These are phyloP conservation scores for Umbilicaria muhlenbergii DNA, from an alignment of 495 filamentous ascomycete species.

Conservation along the genomic window DNA sequence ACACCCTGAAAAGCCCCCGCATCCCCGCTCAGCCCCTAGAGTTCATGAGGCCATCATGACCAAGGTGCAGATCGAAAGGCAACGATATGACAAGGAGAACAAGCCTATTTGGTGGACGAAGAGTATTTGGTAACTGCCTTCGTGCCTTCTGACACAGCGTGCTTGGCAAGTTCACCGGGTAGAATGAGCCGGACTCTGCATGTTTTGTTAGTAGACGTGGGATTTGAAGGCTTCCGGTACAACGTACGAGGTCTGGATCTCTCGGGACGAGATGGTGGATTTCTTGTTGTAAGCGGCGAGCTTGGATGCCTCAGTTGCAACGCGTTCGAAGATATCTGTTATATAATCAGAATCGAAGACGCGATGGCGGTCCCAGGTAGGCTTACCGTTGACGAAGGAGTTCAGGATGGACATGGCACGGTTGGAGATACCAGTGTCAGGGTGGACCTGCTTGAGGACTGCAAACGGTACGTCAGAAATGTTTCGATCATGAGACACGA, in stretches of 20 bases:
- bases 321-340: conserved; percentile 98
- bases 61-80: conserved; percentile 34
- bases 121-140: conserved; percentile 99
- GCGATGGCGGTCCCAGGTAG: conserved; percentile 1
- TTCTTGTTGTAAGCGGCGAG: conserved; percentile 99
- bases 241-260: conserved; percentile 92
- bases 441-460: conserved; percentile 99
- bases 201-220: conserved; percentile 6
- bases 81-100: conserved; percentile 25
- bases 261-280: conserved; percentile 97
- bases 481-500: conserved; percentile 1
- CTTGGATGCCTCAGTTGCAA: conserved; percentile 97
- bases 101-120: conserved; percentile 90
- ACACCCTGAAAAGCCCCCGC: conserved; percentile 48
- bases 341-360: conserved; percentile 16
- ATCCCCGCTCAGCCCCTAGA: conserved; percentile 21
- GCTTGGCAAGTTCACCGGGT: conserved; percentile 96
- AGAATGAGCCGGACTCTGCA: conserved; percentile 81
- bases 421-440: conserved; percentile 99
- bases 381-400: conserved; percentile 97
- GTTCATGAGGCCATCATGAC: conserved; percentile 34
- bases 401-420: conserved; percentile 99
- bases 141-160: conserved; percentile 97
- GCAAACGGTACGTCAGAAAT: conserved; percentile 25
- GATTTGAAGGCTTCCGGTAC: background rate